Conservation (phyloP, 805 yeast species). For the Metschnikowia baotianmanensis region DNA sequence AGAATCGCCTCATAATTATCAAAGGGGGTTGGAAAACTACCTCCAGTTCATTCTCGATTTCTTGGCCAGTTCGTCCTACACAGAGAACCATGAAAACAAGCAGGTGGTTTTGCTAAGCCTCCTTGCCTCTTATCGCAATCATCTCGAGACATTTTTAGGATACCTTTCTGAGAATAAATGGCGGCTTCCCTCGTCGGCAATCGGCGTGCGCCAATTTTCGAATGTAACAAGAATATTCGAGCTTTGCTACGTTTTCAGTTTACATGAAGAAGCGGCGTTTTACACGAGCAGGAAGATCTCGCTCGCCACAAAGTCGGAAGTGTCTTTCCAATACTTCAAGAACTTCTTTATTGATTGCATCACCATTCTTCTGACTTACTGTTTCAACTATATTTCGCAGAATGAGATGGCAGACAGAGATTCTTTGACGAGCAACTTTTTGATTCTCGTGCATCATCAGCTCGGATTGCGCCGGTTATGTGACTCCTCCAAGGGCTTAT, state of each 20-base stretch:
- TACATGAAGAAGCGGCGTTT: constrained; percentile 51
- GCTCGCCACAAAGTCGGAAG: constrained; percentile 40
- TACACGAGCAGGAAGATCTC: constrained; percentile 39
- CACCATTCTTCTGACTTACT: constrained; percentile 41
- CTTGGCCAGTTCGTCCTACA: constrained; percentile 22
- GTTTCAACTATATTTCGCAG: constrained; percentile 10
- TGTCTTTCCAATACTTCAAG: constrained; percentile 45
- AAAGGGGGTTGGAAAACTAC: constrained; percentile 51
- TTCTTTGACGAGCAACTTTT: constrained; percentile 38
- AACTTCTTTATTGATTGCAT: constrained; percentile 42
- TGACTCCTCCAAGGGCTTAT: constrained; percentile 57
- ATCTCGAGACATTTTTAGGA: constrained; percentile 37
- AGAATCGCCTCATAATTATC: constrained; percentile 32
- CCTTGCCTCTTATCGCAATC: constrained; percentile 53
- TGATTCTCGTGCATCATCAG: constrained; percentile 67
- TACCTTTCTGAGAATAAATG: constrained; percentile 32
- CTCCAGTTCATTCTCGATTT: constrained; percentile 45
- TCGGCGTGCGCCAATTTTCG: constrained; percentile 16
- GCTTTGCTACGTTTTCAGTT: constrained; percentile 46
- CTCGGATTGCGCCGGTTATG: constrained; percentile 72
- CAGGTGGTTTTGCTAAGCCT: constrained; percentile 45
- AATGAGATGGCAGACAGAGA: constrained; percentile 13
- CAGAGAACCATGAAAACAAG: constrained; percentile 30
- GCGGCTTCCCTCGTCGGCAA: constrained; percentile 21
- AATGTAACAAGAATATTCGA: constrained; percentile 34